Evolutionary conservation across 2,329 filamentous ascomycete species (phyloP).

Genomic region (Podosphaera fusca): DNA sequence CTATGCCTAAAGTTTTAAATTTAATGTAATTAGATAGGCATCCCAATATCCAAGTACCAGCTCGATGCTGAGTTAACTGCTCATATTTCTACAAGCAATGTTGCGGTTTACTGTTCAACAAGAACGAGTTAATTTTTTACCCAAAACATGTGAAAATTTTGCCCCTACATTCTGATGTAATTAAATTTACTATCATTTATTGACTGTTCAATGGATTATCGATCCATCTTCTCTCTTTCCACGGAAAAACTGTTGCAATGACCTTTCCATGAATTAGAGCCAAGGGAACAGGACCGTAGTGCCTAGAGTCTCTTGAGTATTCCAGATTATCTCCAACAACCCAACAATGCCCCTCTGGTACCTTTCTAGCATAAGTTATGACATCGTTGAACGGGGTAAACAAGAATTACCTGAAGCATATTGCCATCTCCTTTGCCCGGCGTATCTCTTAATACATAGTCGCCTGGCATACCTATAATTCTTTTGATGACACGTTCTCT

Average conservation of each 20-base stretch:
- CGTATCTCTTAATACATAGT: constrained; percentile 47
- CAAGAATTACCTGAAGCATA: constrained; percentile 32
- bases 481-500: constrained; percentile 48
- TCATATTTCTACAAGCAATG: not conserved
- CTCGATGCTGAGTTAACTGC: not conserved
- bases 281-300: constrained; percentile 69
- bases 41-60: constrained; percentile 14
- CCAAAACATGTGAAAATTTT: too few relatives aligned
- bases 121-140: too few relatives aligned
- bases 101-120: not conserved
- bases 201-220: constrained; percentile 20
- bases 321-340: constrained; percentile 70
- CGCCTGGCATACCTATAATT: constrained; percentile 21
- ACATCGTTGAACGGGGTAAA: not conserved
- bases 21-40: constrained; percentile 18
- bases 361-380: constrained; percentile 24
- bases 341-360: constrained; percentile 84
- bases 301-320: constrained; percentile 65
- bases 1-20: constrained; percentile 10
- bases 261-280: constrained; percentile 70
- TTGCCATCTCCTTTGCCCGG: constrained; percentile 20
- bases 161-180: too few relatives aligned
- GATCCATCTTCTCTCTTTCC: constrained; percentile 27
- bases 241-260: constrained; percentile 33
- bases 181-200: not conserved